Base-by-base conservation (phyloP, 2,329 filamentous ascomycete genomes). In the Pyrenochaeta sp. region DNA sequence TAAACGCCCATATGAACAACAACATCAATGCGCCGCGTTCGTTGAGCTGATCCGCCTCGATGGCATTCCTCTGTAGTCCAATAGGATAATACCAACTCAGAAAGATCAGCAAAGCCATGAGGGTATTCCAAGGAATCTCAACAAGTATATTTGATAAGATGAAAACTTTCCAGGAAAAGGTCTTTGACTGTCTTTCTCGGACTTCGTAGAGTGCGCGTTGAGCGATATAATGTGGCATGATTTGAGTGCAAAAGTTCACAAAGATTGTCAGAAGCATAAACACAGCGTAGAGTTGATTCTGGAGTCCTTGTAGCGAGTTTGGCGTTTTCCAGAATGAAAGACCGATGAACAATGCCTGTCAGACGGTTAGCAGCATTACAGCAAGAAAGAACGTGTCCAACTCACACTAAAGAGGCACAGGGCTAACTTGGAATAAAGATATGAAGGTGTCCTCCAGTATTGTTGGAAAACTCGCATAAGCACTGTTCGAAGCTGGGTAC, bases 61-160 rank as follows among this genome's bases (percentile, higher is more conserved):
- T 74, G 7, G 87, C 86, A 61, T 90, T 90, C 41, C 73, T 71
- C 67, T 87, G 82, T 6, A 91, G 79, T 2, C 88, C 88, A 32
- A 92, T 81, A 1, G 89, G 89, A 65, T 90, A 95, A 75, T 95
- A 95, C 81, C 87, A 92, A 63, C 77, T 82, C 56, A 89, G 77
- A 74, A 79, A 94, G 73, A 89, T 84, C 46, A 93, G 72, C 8
- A 85, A 77, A 1, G 82, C 81, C 76, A 87, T 84, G 17, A 93
- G 67, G 0, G 83, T 78, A 61, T 92, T 88, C 83, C 87, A 95
- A 0, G 89, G 87, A 2, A 95, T 74, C 67, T 95, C 90, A 37
- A 90, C 88, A 22, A 90, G 72, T 49, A 95, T 87, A 67, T 91
- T 87, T 32, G 86, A 83, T 17, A 90, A 73, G 76, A 93, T 87